Evolutionary conservation across 106 monocot genomes (phyloP), one percentile per base, ranked within the genome.

Genomic region (Platanthera guangdongensis): DNA sequence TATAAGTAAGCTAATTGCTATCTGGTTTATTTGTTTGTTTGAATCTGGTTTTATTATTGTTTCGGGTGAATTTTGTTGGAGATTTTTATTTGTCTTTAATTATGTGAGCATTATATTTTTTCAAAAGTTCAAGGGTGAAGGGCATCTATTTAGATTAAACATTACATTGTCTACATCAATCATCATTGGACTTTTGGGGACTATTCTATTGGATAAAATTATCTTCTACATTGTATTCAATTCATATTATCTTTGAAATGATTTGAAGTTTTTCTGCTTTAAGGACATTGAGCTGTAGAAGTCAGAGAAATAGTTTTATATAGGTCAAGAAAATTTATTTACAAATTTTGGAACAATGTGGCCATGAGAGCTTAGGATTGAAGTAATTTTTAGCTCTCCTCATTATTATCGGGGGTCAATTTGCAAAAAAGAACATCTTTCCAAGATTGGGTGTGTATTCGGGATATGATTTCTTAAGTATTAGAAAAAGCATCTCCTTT

Each of bases 1-100:
- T 91, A 97, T 74, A 86, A 82, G 95, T 89, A 76, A 85, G 75
- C 49, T 39, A 1, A 13, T 8, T 67, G 22, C 25, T 28, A 28
- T 30, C 21, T 0, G 1, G 12, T 8, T 67, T 30, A 0, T 32
- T 70, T 47, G 1, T 7, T 70, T 70, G 47, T 5, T 70, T 70
- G 69, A 70, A 47, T 70, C 3, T 1, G 45, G n/a, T 47, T 48
- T 6, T 47, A 47, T 70, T 47, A 13, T 70, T 47, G 45, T 47
- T 47, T 14, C 47, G 47, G 16, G 6, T 47, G 64, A 70, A 47
- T 70, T 48, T 70, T 47, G 45, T 14, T 70, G 15, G 47, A 47
- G 28, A 65, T 6, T n/a, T 7, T 59, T 59, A 30, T 32, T 32
- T 65, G 25, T n/a, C 6, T 59, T 59, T 59, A 55, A 55, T 55